phyloP scores from a whole-genome alignment of 768 basidiomycete species.

The Suillus cothurnatus region DNA sequence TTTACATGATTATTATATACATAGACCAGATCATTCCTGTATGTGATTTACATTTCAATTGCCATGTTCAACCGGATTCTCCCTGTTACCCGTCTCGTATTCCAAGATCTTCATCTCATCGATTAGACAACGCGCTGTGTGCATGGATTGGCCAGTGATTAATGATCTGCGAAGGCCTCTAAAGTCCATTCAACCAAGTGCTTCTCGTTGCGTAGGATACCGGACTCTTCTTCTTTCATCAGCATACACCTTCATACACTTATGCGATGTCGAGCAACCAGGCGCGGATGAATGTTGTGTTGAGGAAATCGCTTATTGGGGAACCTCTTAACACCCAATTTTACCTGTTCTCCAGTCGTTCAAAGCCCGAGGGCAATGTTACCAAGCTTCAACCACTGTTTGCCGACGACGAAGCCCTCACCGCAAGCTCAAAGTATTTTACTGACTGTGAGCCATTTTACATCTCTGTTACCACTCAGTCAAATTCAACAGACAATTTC shows the following conservation, averaged over 20 bases:
- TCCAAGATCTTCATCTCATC: background rate
- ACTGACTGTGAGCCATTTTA: slow-evolving; percentile 13
- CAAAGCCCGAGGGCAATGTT: slow-evolving; percentile 8
- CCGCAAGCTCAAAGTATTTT: slow-evolving; percentile 18
- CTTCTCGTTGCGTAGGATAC: background rate
- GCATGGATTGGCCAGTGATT: background rate
- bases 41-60: background rate
- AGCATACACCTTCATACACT: background rate
- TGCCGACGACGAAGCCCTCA: slow-evolving; percentile 17
- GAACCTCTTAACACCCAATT: slow-evolving; percentile 22
- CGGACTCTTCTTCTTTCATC: background rate
- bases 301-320: slow-evolving; percentile 14
- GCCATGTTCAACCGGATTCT: background rate
- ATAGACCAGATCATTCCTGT: background rate
- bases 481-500: background rate
- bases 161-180: background rate
- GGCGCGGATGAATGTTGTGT: slow-evolving; percentile 1
- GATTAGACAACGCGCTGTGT: background rate
- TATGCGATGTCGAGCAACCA: background rate
- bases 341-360: slow-evolving; percentile 19
- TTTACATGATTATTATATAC: background rate
- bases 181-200: background rate
- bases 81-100: background rate
- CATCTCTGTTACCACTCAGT: background rate
- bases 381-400: slow-evolving; percentile 15